phyloP scores from a whole-genome alignment of 768 basidiomycete genomes.

The Glaciozyma martinii region DNA sequence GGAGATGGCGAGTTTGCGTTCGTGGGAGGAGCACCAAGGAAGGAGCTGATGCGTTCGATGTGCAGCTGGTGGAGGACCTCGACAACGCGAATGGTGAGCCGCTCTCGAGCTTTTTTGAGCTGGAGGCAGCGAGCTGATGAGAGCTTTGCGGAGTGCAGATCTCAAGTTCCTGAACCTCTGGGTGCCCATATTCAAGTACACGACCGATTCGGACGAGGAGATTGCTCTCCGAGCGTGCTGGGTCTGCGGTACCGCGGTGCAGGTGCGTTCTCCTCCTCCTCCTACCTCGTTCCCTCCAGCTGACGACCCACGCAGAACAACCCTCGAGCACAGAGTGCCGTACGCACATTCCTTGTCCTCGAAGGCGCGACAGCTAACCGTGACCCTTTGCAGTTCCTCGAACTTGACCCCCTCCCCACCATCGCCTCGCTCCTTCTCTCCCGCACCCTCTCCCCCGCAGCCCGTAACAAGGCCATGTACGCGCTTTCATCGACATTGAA shows the following conservation, averaged over 20 bases:
- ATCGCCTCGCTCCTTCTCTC: constrained; percentile 56
- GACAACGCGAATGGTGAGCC: constrained; percentile 77
- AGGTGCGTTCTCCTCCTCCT: constrained; percentile 13
- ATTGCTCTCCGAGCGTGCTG: constrained; percentile 65
- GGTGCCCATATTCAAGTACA: constrained; percentile 61
- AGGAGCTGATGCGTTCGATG: background rate
- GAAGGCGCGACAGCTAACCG: background rate
- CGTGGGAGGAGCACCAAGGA: background rate
- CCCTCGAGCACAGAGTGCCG: constrained; percentile 63
- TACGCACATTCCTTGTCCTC: constrained; percentile 44
- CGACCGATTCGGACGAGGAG: constrained; percentile 51
- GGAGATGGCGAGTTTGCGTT: constrained; percentile 60
- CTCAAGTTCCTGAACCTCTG: constrained; percentile 66
- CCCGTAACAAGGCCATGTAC: constrained; percentile 58
- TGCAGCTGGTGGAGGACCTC: constrained; percentile 71
- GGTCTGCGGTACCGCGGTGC: constrained; percentile 76
- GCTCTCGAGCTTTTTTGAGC: background rate
- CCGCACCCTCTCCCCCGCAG: constrained; percentile 29
- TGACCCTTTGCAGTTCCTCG: constrained; percentile 38
- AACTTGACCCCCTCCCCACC: constrained; percentile 53
- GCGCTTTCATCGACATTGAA: constrained; percentile 67
- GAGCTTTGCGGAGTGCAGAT: constrained; percentile 46
- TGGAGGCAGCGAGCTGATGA: background rate
- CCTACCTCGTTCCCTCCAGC: too few species aligned
- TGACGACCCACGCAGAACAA: constrained; percentile 57